A percentile compares a stretch with the other conserved stretches of the same genome.
Evolutionary conservation across 805 yeast genomes (phyloP).

Genomic region (Kazachstania taianensis): DNA sequence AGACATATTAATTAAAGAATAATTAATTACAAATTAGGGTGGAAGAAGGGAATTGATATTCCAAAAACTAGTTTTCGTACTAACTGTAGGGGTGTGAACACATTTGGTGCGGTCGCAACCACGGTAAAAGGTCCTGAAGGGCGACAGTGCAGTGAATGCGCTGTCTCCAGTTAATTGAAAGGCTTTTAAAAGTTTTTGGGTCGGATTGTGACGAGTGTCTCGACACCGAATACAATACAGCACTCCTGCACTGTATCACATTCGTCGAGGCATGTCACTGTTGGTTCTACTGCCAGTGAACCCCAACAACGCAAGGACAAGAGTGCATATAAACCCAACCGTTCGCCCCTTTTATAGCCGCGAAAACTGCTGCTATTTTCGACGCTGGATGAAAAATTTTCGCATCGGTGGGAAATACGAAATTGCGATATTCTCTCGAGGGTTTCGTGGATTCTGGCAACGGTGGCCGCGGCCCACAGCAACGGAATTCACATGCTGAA

Average conservation of each 20-base stretch:
- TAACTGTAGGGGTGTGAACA: conserved; percentile 22
- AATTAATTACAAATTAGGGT: conserved; percentile 25
- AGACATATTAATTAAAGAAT: conserved; percentile 3
- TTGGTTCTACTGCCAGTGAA: neutral
- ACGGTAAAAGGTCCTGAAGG: conserved; percentile 22
- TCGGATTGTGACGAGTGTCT: no score
- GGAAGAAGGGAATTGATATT: conserved; percentile 28
- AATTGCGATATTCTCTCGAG: no score
- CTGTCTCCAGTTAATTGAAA: conserved; percentile 17
- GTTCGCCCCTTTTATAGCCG: no score
- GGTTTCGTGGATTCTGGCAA: no score
- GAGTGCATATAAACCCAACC: no score
- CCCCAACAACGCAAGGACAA: no score
- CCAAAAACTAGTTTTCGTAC: conserved; percentile 30
- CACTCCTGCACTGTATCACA: neutral
- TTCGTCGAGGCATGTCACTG: neutral
- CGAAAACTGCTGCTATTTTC: no score
- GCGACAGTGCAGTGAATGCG: conserved; percentile 3
- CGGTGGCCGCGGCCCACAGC: no score
- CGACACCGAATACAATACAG: neutral
- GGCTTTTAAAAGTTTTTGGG: no score
- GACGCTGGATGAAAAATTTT: no score
- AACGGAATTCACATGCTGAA: no score
- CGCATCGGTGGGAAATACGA: no score
- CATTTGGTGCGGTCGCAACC: conserved; percentile 28